A percentile compares a stretch with the other conserved stretches of the same genome.
phyloP scores from a whole-genome alignment of 495 filamentous ascomycete species.

The Letharia columbiana region DNA sequence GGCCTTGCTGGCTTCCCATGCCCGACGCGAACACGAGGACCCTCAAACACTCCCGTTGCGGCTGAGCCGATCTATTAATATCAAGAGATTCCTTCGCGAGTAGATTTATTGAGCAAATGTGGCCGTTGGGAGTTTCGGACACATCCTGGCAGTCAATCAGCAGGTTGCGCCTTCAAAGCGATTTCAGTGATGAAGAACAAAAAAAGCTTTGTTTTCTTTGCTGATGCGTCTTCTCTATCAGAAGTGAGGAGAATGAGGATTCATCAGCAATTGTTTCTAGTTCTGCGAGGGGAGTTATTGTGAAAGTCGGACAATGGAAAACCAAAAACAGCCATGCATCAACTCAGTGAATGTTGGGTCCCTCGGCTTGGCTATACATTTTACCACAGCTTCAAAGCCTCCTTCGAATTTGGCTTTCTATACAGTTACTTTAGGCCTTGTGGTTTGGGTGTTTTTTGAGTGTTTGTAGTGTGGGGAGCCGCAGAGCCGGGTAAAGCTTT shows the following conservation, averaged over 20 bases:
- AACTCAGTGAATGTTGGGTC: too few relatives aligned
- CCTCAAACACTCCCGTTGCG: conserved; percentile 1
- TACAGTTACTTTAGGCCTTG: too few relatives aligned
- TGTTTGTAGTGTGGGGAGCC: too few relatives aligned
- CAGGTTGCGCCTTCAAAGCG: not conserved
- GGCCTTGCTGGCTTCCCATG: conserved; percentile 32
- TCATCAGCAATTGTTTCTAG: not conserved
- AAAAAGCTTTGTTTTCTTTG: not conserved
- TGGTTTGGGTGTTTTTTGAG: too few relatives aligned
- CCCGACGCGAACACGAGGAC: not conserved
- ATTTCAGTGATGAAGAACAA: not conserved
- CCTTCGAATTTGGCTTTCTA: too few relatives aligned
- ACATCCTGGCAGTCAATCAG: not conserved
- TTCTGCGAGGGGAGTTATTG: not conserved
- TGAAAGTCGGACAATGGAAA: not conserved
- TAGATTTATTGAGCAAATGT: not conserved
- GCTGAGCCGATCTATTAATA: not conserved
- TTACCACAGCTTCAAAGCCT: too few relatives aligned
- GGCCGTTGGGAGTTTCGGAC: not conserved
- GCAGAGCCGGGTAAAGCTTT: too few relatives aligned
- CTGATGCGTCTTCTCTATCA: not conserved
- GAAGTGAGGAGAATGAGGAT: not conserved
- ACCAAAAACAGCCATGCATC: not conserved
- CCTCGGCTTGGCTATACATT: too few relatives aligned
- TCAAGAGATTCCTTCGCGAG: not conserved